phyloP scores from a whole-genome alignment of 1,284 basidiomycete species.

The Tilletia caries region DNA sequence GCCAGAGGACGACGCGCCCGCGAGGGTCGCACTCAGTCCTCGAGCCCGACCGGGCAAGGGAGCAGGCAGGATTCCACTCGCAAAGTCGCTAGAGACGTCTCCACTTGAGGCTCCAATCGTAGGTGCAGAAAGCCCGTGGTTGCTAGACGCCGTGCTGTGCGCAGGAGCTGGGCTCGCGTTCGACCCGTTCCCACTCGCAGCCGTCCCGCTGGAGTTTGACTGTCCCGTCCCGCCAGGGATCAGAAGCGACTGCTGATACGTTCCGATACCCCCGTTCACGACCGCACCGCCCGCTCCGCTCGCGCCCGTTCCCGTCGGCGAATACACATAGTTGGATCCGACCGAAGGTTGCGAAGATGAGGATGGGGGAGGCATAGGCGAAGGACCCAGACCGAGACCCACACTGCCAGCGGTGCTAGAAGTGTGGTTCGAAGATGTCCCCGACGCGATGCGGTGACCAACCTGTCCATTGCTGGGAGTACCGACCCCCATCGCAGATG shows the following conservation, averaged over 20 bases:
- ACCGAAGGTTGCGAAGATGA: neutral
- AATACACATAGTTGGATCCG: constrained; percentile 12
- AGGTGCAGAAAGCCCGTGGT: neutral
- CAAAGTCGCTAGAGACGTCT: constrained; percentile 12
- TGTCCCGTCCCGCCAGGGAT: no score
- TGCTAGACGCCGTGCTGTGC: no score
- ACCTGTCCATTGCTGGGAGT: neutral
- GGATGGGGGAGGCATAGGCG: neutral
- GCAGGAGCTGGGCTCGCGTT: no score
- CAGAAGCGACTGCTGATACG: no score
- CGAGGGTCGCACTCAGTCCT: neutral
- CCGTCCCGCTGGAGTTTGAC: neutral
- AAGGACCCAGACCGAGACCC: constrained; percentile 1
- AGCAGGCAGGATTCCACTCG: constrained; percentile 10
- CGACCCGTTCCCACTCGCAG: neutral
- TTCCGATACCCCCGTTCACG: neutral
- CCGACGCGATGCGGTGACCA: neutral
- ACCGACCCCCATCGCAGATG: neutral
- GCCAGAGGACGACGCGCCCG: neutral
- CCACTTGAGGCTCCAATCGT: neutral
- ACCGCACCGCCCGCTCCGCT: neutral
- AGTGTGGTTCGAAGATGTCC: neutral
- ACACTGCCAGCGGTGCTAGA: neutral
- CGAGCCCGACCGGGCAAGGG: constrained; percentile 7
- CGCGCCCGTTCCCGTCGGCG: neutral